phyloP scores from a whole-genome alignment of 164 flowering plant genomes.

The Chimonanthus salicifolius region DNA sequence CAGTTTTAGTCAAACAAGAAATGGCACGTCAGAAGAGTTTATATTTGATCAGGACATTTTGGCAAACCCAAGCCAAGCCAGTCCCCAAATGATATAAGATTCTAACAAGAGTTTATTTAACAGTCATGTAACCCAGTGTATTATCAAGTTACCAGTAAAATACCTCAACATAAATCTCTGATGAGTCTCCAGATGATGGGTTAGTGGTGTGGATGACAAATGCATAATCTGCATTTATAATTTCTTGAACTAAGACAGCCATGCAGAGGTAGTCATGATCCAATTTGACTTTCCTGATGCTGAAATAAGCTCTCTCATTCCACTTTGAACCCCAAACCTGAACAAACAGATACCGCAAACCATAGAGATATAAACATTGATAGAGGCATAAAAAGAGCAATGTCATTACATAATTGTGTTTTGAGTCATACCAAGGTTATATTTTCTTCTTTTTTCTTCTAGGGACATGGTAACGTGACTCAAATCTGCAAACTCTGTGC shows the following conservation, averaged over 20 bases:
- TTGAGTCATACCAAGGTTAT: too few species aligned
- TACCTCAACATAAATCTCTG: constrained; percentile 99
- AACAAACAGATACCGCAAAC: constrained; percentile 1
- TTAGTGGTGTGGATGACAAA: constrained; percentile 96
- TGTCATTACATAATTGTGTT: neutral
- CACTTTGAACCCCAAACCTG: constrained; percentile 99
- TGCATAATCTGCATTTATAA: constrained; percentile 94
- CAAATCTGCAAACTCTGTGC: too few species aligned
- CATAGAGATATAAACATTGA: neutral
- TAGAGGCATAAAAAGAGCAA: neutral
- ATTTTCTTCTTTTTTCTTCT: too few species aligned
- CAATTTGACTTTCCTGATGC: constrained; percentile 79
- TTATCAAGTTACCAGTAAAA: neutral
- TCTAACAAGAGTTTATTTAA: too few species aligned
- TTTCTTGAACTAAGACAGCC: constrained; percentile 98
- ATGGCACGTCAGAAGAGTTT: neutral
- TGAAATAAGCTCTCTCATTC: constrained; percentile 98
- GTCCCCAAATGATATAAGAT: neutral
- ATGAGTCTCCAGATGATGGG: constrained; percentile 89
- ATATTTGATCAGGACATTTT: neutral
- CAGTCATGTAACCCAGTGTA: neutral
- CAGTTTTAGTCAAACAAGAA: neutral
- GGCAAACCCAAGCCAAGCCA: neutral
- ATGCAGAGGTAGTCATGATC: constrained; percentile 92
- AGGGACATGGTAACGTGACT: too few species aligned